Evolutionary conservation across 495 filamentous ascomycete species (phyloP), one percentile per base, ranked within the genome.

Genomic region (Podospora fimiseda): DNA sequence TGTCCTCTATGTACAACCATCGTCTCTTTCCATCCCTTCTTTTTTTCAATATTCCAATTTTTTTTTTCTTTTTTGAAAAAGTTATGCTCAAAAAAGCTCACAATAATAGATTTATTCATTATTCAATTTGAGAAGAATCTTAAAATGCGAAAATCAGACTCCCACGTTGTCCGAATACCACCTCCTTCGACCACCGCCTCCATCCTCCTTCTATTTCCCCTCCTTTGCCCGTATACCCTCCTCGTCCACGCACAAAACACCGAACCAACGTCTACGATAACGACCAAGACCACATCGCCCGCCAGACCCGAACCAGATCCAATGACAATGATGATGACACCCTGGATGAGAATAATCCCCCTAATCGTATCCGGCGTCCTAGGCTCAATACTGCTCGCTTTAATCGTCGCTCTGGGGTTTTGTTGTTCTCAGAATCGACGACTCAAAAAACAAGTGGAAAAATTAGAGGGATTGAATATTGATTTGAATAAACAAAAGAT

Each of bases 401-500:
- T 30, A 2, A 41, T 54, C 40, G 50, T 57, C 2, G 58, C 58
- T 1, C 42, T 57, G 24, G 36, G 20, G 1, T 56, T 57, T 37
- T 54, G 50, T 4, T 57, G 44, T 46, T 47, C 30, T 16, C 50
- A 53, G 18, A 60, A 60, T 36, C 49, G 58, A 15, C 23, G 51
- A 27, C 50, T 60, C 9, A 41, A 43, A 13, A 38, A 47, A 16
- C 53, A 57, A 46, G 50, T 60, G 16, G 40, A 51, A 43, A 36
- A 18, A 2, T 41, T 60, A 11, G 38, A 60, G 41, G 14, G 44
- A 1, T 16, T 51, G 36, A 45, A 47, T 36, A 27, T 21, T 3
- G 56, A 33, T 13, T 21, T 43, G 24, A 23, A 16, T 13, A 47
- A 14, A 13, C 15, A 45, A 13, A 45, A 45, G 43, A 18, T 45